Conservation (phyloP, 805 yeast species). For the Kodamaea laetipori region DNA sequence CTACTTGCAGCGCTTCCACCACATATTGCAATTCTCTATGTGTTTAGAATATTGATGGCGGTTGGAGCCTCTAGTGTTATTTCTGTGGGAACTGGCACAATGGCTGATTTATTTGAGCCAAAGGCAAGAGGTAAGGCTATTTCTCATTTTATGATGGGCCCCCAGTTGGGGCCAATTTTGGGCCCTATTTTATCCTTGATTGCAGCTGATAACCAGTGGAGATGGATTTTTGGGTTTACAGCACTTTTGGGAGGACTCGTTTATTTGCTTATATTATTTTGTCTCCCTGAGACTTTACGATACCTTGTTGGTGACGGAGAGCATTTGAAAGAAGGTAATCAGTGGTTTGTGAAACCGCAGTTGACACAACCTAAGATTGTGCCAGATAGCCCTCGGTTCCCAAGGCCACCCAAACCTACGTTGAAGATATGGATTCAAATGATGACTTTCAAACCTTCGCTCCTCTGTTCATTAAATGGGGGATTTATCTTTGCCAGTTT, state of each 20-base stretch:
- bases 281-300: constrained; percentile 44
- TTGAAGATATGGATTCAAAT: constrained; percentile 38
- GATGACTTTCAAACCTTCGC: constrained; percentile 45
- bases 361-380: constrained; percentile 26
- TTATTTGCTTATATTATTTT: constrained; percentile 26
- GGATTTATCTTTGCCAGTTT: constrained; percentile 56
- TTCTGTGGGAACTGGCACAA: constrained; percentile 40
- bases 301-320: constrained; percentile 41
- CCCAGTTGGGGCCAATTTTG: constrained; percentile 41
- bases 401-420: constrained; percentile 50
- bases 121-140: constrained; percentile 33
- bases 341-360: constrained; percentile 32
- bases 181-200: constrained; percentile 37
- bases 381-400: constrained; percentile 30
- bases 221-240: constrained; percentile 38
- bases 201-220: constrained; percentile 32
- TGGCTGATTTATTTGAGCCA: constrained; percentile 36
- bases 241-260: constrained; percentile 30
- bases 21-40: constrained; percentile 30
- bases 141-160: constrained; percentile 41
- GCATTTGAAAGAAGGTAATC: constrained; percentile 13
- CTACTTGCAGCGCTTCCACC: constrained; percentile 34
- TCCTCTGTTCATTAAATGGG: constrained; percentile 47
- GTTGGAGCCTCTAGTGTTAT: constrained; percentile 40
- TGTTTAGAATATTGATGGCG: constrained; percentile 37